Percentiles rank a stretch among this genome's conserved stretches.
These are phyloP conservation scores for Oryza brachyantha DNA, from an alignment of 176 grass and related monocot species.

Conservation along the genomic window DNA sequence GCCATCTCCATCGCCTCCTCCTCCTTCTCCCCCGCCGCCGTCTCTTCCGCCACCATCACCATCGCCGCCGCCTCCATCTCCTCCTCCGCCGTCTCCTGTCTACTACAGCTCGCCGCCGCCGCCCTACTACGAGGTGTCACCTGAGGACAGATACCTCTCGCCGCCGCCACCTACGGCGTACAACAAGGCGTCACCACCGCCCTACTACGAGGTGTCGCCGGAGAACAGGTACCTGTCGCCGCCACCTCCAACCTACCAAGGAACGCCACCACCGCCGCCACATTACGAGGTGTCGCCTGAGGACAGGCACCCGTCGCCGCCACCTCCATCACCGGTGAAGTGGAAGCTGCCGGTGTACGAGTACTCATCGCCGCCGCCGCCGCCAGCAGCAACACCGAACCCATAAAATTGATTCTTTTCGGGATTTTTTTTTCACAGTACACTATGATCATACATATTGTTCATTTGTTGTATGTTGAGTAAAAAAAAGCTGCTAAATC, in stretches of 20 bases:
- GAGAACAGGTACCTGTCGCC: conserved; percentile 38
- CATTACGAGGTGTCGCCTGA: conserved; percentile 39
- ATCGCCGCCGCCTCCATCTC: not conserved
- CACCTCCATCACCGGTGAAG: conserved; percentile 13
- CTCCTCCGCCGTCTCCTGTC: conserved; percentile 6
- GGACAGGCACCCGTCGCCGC: conserved; percentile 37
- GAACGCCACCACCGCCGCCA: conserved; percentile 19
- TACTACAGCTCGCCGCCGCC: not conserved
- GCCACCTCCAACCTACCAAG: conserved; percentile 12
- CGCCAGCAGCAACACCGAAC: conserved; percentile 29
- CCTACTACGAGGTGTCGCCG: conserved; percentile 33
- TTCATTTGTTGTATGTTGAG: conserved; percentile 23
- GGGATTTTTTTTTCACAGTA: conserved; percentile 13
- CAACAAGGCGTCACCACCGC: conserved; percentile 3
- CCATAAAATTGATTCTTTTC: conserved; percentile 49
- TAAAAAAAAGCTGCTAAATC: conserved; percentile 33
- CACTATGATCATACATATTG: conserved; percentile 24
- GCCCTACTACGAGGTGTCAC: conserved; percentile 31
- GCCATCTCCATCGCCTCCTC: not conserved
- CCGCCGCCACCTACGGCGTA: conserved; percentile 35
- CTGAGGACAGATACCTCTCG: conserved; percentile 32
- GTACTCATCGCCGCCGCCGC: conserved; percentile 62
- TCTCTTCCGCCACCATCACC: conserved; percentile 22
- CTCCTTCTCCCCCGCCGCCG: conserved; percentile 20
- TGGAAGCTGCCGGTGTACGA: conserved; percentile 29